Evolutionary conservation across 495 filamentous ascomycete species (phyloP).

Genomic region (Penicillium cosmopolitanum): DNA sequence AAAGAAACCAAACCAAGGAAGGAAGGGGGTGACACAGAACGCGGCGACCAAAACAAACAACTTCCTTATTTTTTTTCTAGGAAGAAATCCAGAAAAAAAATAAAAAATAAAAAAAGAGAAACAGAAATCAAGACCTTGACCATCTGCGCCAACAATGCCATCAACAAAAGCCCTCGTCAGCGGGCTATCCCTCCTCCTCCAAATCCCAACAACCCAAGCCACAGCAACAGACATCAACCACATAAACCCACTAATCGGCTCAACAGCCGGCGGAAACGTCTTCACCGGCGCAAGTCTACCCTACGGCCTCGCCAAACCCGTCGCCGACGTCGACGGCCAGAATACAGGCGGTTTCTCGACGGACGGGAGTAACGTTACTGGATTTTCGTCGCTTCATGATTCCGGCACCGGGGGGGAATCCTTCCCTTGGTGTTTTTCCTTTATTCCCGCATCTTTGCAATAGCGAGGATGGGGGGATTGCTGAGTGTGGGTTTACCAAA

Average conservation of each 20-base stretch:
- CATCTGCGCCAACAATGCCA: no score
- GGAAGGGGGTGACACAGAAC: not conserved
- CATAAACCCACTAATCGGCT: conserved; percentile 59
- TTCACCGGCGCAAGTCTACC: conserved; percentile 76
- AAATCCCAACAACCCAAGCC: conserved; percentile 9
- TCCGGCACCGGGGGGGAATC: conserved; percentile 67
- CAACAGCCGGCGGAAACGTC: conserved; percentile 64
- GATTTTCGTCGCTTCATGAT: conserved; percentile 69
- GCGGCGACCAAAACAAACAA: no score
- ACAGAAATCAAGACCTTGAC: no score
- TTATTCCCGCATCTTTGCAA: conserved; percentile 69
- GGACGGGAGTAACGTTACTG: conserved; percentile 62
- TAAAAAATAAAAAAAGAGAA: no score
- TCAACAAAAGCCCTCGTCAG: not conserved
- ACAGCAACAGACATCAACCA: conserved; percentile 32
- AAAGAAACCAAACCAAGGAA: not conserved
- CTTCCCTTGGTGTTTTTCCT: conserved; percentile 73
- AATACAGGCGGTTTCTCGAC: conserved; percentile 75
- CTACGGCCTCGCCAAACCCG: conserved; percentile 75
- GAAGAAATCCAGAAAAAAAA: no score
- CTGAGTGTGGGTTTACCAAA: conserved; percentile 65
- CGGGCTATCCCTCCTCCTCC: conserved; percentile 8
- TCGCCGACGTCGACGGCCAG: conserved; percentile 67
- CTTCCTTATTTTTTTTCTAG: no score
- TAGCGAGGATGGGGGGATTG: conserved; percentile 59